A percentile compares a stretch with the other conserved stretches of the same genome.
These are phyloP conservation scores for Neofusicoccum umdonicola DNA, from an alignment of 2,329 filamentous ascomycete species.

Conservation along the genomic window DNA sequence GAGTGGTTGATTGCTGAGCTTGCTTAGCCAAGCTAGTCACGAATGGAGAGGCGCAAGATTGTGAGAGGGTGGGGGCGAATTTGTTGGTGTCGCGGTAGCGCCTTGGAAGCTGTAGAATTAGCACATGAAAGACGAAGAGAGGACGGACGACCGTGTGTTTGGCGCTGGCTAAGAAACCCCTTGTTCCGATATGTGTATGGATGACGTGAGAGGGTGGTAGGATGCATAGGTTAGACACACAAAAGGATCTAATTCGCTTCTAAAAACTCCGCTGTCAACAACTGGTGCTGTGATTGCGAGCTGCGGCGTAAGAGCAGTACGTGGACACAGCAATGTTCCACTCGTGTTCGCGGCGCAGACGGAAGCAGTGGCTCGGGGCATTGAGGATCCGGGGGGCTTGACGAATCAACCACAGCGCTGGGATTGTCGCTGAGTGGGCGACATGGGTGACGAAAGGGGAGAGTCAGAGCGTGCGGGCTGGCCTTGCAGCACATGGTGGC, in stretches of 20 bases:
- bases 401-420: neutral
- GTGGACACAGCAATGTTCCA: neutral
- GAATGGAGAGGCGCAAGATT: slow-evolving; percentile 9
- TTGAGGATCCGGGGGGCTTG: neutral
- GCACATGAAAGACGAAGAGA: neutral
- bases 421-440: neutral
- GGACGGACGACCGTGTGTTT: slow-evolving; percentile 10
- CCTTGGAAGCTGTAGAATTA: slow-evolving; percentile 8
- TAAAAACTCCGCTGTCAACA: neutral
- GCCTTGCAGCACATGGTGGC: neutral
- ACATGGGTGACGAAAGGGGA: neutral
- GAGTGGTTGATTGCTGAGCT: neutral
- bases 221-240: neutral
- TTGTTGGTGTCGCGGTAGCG: neutral
- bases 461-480: neutral
- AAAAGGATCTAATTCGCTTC: neutral
- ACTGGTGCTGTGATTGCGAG: neutral
- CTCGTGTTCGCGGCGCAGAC: neutral
- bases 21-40: slow-evolving; percentile 2
- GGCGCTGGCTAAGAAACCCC: neutral
- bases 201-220: slow-evolving; percentile 1
- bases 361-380: neutral
- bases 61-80: neutral
- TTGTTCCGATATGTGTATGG: slow-evolving; percentile 4
- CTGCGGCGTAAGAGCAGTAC: neutral